Conservation (phyloP, 2,329 filamentous ascomycete species). For the Sordariomycetes sp. region DNA sequence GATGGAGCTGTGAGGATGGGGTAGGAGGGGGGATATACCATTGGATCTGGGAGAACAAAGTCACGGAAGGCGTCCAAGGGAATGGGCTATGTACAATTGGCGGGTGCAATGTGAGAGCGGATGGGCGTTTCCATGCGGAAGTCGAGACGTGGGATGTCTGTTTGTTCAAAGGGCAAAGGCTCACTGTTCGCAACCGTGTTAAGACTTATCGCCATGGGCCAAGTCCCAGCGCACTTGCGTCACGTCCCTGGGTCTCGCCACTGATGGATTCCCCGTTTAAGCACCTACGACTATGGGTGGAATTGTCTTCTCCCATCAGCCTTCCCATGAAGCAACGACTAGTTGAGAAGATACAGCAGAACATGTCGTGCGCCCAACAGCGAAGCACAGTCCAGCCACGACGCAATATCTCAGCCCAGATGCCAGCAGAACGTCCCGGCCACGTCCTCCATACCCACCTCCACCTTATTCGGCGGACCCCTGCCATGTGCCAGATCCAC, state of each 20-base stretch:
- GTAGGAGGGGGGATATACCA: not conserved
- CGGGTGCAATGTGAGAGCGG: not conserved
- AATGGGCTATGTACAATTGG: not conserved
- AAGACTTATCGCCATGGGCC: not conserved
- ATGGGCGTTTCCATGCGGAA: not conserved
- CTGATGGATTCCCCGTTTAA: too few species aligned
- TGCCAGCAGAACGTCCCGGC: not conserved
- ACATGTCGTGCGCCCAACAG: too few species aligned
- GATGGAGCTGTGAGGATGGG: slow-evolving; percentile 20
- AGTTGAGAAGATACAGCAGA: too few species aligned
- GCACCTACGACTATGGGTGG: too few species aligned
- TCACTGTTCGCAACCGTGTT: not conserved
- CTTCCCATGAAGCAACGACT: too few species aligned
- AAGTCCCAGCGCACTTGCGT: not conserved
- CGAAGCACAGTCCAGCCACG: not conserved
- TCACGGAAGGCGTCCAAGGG: not conserved
- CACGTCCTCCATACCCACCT: not conserved
- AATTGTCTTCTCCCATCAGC: too few species aligned
- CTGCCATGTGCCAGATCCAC: not conserved
- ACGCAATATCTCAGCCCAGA: not conserved
- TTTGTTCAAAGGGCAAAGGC: not conserved
- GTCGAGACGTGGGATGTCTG: not conserved
- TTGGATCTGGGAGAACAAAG: not conserved
- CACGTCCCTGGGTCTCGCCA: too few species aligned
- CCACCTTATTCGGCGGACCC: not conserved